A percentile compares a stretch with the other conserved stretches of the same genome.
These are phyloP conservation scores for Pochonia chlamydosporia DNA, from an alignment of 2,329 filamentous ascomycete genomes.

Conservation along the genomic window DNA sequence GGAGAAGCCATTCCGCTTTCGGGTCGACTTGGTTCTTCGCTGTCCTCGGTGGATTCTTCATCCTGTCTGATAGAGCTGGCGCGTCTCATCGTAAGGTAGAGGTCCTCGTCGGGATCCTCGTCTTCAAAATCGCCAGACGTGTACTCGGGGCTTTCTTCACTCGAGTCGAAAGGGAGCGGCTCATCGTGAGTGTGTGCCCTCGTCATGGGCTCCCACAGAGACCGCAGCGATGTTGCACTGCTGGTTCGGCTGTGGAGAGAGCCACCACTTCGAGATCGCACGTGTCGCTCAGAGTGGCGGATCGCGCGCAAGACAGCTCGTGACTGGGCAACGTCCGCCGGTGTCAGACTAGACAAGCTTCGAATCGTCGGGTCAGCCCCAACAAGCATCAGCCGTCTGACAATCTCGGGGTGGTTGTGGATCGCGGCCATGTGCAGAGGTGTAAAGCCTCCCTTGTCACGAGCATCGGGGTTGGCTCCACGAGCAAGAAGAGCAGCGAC, in stretches of 20 bases:
- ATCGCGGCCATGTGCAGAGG: slow-evolving; percentile 77
- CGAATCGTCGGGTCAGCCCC: slow-evolving; percentile 67
- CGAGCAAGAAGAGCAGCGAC: slow-evolving; percentile 71
- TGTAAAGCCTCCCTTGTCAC: slow-evolving; percentile 75
- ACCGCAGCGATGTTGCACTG: slow-evolving; percentile 62
- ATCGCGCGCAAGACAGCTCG: slow-evolving; percentile 59
- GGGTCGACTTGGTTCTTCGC: slow-evolving; percentile 30
- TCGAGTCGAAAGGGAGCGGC: slow-evolving; percentile 34
- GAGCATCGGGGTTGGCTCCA: slow-evolving; percentile 69
- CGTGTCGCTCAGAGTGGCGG: slow-evolving; percentile 54
- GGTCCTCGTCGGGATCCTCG: slow-evolving; percentile 32
- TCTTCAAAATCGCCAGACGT: slow-evolving; percentile 39
- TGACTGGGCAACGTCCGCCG: slow-evolving; percentile 65
- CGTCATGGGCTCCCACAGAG: slow-evolving; percentile 56
- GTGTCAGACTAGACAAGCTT: slow-evolving; percentile 63
- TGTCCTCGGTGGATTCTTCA: slow-evolving; percentile 25
- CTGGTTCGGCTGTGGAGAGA: slow-evolving; percentile 55
- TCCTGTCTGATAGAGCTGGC: slow-evolving; percentile 21
- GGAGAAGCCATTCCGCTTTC: slow-evolving; percentile 42
- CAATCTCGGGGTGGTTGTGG: slow-evolving; percentile 69
- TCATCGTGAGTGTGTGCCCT: slow-evolving; percentile 26
- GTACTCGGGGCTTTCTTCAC: slow-evolving; percentile 38
- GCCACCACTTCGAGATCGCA: slow-evolving; percentile 60
- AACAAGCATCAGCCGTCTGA: slow-evolving; percentile 65
- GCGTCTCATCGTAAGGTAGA: slow-evolving; percentile 29